Evolutionary conservation across 257 asterid genomes (phyloP), one percentile per base, ranked within the genome.

Genomic region (Leonotis leonurus): DNA sequence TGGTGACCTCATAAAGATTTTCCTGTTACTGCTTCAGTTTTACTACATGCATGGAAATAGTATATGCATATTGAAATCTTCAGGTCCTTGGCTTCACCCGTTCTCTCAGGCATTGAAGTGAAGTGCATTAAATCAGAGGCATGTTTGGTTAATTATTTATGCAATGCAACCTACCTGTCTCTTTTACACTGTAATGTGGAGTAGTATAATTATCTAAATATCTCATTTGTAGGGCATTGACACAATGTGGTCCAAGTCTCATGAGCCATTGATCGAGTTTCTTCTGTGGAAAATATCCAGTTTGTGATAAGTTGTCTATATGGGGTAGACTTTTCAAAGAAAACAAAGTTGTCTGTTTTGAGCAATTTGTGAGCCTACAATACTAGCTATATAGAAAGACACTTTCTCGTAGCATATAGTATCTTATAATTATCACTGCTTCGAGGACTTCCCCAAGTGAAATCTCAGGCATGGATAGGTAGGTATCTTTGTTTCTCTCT

Each of bases 71-170:
- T 49, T 64, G 43, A 64, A 24, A 40, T 53, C 54, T 40, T 27
- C 17, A 7, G 24, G 51, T 10, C 61, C 61, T 35, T 49, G 60
- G 48, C 58, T 22, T 33, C 59, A 9, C 0, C 16, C 8, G n/a
- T 51, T 61, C 29, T 49, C 43, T 33, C 70, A 35, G 44, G 24
- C 29, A 25, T 17, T 64, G 48, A 50, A 63, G 24, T 64, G 48
- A 50, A 63, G 24, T 35, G 20, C 59, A 39, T 21, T 33, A 17
- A 50, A 50, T 29, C 37, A n/a, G 24, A 18, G 69, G 69, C 25
- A 10, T 35, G 45, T 50, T 40, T 22, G 22, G 17, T 10, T 27
- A 32, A 33, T 27, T 5, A 16, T 21, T 44, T 44, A 7, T 32
- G 3, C 8, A 18, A 5, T 56, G 9, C 8, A 20, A 8, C 22